Conservation (phyloP, 2,329 filamentous ascomycete genomes). For the Cercospora sp. region DNA sequence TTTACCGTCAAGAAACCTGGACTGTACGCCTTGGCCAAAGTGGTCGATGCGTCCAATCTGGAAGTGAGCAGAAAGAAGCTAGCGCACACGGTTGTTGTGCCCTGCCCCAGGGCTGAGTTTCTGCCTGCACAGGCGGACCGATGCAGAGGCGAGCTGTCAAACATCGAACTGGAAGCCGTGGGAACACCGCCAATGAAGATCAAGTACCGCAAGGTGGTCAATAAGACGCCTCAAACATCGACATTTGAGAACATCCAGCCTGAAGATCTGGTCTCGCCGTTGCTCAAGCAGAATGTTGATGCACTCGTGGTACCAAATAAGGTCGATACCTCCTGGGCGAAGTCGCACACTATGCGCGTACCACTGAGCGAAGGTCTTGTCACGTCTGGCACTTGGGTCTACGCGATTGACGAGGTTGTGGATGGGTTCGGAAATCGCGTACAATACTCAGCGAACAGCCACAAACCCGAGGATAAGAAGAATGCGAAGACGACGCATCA, state of each 20-base stretch:
- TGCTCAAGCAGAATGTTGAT: slow-evolving; percentile 57
- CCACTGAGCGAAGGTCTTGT: slow-evolving; percentile 88
- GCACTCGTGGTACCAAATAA: slow-evolving; percentile 59
- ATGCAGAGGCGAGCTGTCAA: slow-evolving; percentile 84
- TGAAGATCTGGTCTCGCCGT: slow-evolving; percentile 77
- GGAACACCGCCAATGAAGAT: slow-evolving; percentile 91
- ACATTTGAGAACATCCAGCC: slow-evolving; percentile 94
- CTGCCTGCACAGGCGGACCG: slow-evolving; percentile 65
- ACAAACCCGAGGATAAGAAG: slow-evolving; percentile 55
- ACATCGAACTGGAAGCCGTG: slow-evolving; percentile 77
- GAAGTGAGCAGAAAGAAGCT: slow-evolving; percentile 61
- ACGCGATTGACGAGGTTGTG: slow-evolving; percentile 86
- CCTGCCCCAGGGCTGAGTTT: slow-evolving; percentile 78
- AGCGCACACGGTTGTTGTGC: slow-evolving; percentile 82
- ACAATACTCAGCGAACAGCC: slow-evolving; percentile 70
- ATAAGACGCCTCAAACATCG: slow-evolving; percentile 77
- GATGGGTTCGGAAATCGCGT: slow-evolving; percentile 87
- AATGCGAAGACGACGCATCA: slow-evolving; percentile 51
- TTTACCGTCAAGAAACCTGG: slow-evolving; percentile 82
- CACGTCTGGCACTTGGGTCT: slow-evolving; percentile 78
- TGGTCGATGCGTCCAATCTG: slow-evolving; percentile 90
- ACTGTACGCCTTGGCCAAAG: slow-evolving; percentile 79
- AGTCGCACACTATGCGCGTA: slow-evolving; percentile 71
- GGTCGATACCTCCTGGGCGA: slow-evolving; percentile 78
- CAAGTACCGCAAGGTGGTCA: slow-evolving; percentile 85